phyloP scores from a whole-genome alignment of 2,329 filamentous ascomycete species.

The Hypoxylon sp. region DNA sequence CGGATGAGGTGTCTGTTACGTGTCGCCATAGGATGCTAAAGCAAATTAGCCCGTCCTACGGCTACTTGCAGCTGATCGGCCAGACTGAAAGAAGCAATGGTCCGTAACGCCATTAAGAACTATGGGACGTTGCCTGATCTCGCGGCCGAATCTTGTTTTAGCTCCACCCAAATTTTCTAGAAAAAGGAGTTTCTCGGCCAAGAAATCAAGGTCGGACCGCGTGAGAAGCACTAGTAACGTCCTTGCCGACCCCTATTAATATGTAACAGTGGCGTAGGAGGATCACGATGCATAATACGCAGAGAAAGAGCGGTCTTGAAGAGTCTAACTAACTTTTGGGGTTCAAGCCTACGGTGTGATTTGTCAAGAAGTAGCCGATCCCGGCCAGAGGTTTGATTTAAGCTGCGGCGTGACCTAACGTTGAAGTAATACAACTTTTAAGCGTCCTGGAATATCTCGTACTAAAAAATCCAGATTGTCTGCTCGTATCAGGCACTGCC shows the following conservation, averaged over 20 bases:
- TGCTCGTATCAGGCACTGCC: neutral
- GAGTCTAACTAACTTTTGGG: conserved; percentile 5
- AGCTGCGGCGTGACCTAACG: conserved; percentile 20
- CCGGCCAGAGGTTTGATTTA: conserved; percentile 10
- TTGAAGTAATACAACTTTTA: conserved; percentile 34
- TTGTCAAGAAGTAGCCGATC: conserved; percentile 21
- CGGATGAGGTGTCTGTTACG: conserved; percentile 25
- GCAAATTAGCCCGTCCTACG: conserved; percentile 27
- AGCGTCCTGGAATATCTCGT: conserved; percentile 20
- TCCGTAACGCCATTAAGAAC: neutral
- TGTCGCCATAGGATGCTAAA: conserved; percentile 32
- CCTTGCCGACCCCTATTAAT: conserved; percentile 30
- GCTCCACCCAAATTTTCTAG: neutral
- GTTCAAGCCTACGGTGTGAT: conserved; percentile 10
- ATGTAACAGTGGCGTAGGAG: conserved; percentile 34
- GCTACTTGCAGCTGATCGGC: conserved; percentile 41
- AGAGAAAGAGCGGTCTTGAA: conserved; percentile 8
- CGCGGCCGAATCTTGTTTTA: conserved; percentile 17
- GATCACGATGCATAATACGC: conserved; percentile 18
- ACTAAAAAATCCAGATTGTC: neutral
- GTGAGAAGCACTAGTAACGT: conserved; percentile 11
- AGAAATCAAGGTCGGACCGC: conserved; percentile 15
- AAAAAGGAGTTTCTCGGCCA: neutral
- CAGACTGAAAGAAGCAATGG: conserved; percentile 20
- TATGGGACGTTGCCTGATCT: conserved; percentile 21